Evolutionary conservation across 2,329 filamentous ascomycete genomes (phyloP), one percentile per base, ranked within the genome.

Genomic region (Botryosphaeria agaves): DNA sequence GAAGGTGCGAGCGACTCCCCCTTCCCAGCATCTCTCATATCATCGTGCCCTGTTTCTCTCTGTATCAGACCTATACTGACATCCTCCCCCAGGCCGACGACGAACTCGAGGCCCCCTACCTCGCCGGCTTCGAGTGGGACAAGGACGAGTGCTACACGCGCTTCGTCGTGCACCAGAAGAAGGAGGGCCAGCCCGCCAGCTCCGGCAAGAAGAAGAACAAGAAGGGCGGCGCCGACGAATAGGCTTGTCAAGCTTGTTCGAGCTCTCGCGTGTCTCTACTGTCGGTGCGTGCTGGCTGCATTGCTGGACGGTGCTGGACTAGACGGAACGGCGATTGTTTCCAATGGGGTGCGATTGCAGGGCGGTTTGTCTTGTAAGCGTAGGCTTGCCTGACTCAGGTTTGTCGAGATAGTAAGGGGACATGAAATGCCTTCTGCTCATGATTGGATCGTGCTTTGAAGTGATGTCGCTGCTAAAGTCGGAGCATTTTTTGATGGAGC

Each of bases 111-210:
- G 66, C 70, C 41, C 82, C 85, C 39, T 83, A 85, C 66, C 76
- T 95, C 42, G 76, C 76, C 47, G 87, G 87, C 41, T 94, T 95
- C 62, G 84, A 93, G 66, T 94, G 85, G 85, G 80, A 93, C 59
- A 81, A 78, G 53, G 79, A 92, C 44, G 82, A 92, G 58, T 83
- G 74, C 50, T 93, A 83, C 75, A 87, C 81, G 32, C 71, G 73
- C 40, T 69, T 95, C 48, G 64, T 91, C 46, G 84, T 94, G 38
- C 84, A 89, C 57, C 79, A 87, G 51, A 76, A 76, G 55, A 76
- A 74, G 56, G 68, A 77, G 43, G 72, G 71, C 36, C 66, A 67
- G 14, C 58, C 58, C 29, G 56, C 64, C 36, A 53, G 52, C 26
- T 48, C 52, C 37, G 48, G 55, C 39, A 65, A 67, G 50, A 66